Conservation (phyloP, 805 yeast species). For the Barnettozyma botsteinii region DNA sequence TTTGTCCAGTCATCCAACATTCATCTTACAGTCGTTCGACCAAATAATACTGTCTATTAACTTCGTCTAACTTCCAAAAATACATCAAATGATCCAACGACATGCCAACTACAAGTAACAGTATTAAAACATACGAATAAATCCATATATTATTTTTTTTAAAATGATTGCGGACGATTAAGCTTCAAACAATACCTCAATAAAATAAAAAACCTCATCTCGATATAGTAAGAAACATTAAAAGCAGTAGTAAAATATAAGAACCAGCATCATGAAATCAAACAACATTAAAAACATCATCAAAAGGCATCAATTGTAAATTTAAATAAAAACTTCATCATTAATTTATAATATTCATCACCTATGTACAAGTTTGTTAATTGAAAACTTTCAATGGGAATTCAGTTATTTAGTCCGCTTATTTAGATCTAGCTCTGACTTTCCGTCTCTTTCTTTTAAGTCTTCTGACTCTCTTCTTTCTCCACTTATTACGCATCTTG, state of each 20-base stretch:
- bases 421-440: conserved; percentile 99
- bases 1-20: no score
- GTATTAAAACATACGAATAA: conserved; percentile 13
- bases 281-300: conserved; percentile 3
- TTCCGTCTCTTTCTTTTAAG: conserved; percentile 99
- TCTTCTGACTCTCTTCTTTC: conserved; percentile 99
- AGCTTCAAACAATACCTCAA: conserved; percentile 2
- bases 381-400: background rate
- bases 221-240: conserved; percentile 1
- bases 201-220: background rate
- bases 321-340: background rate
- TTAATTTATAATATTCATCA: background rate
- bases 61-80: no score
- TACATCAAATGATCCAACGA: no score
- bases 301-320: background rate
- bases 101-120: background rate
- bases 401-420: conserved; percentile 44
- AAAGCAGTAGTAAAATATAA: conserved; percentile 4
- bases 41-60: no score
- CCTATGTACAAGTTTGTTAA: background rate
- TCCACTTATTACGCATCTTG: conserved; percentile 95
- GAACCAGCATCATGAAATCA: conserved; percentile 13
- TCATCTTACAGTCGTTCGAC: no score
- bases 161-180: conserved; percentile 6
- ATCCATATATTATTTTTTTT: conserved; percentile 15